Evolutionary conservation across 805 yeast species (phyloP), one percentile per base, ranked within the genome.

Genomic region (Saccharomycopsis schoenii): DNA sequence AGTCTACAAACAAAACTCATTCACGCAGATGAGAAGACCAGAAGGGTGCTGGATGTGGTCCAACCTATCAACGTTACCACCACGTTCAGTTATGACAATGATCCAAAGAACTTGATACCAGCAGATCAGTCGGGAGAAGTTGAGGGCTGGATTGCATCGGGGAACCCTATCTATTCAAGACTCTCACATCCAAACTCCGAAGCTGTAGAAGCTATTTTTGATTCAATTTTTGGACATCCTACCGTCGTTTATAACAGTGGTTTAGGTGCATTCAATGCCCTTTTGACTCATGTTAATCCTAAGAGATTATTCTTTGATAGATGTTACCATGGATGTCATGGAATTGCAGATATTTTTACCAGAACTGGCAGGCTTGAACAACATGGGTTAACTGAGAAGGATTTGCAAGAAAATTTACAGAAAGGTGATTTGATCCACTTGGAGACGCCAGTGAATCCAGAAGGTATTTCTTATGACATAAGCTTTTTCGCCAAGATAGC

Each of bases 391-490:
- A 64, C 69, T 17, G 74, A 70, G 19, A 83, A 78, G 5, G 79
- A 82, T 56, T 76, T 89, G 60, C 80, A 76, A 34, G 70, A 74
- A 56, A 64, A 75, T 29, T 73, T 76, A 3, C 70, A 73, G 59
- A 73, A 74, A 68, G 97, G 84, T 52, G 97, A 93, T 70, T 71
- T 92, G 37, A 79, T 93, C 34, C 97, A 90, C 70, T 68, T 90
- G 57, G 97, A 90, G 72, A 83, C 96, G 0, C 97, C 97, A 0
- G 85, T 89, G 40, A 92, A 92, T 72, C 97, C 97, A 17, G 82
- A 77, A 58, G 96, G 96, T 0, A 74, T 77, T 1, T 80, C 85
- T 14, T 78, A 77, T 66, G 89, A 88, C 70, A 80, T 92, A 61
- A 71, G 74, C 50, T 71, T 79, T 57, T 86, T 80, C 68, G 92